These are phyloP conservation scores for Mycosphaerella sp. DNA, from an alignment of 2,329 filamentous ascomycete species.

Conservation along the genomic window DNA sequence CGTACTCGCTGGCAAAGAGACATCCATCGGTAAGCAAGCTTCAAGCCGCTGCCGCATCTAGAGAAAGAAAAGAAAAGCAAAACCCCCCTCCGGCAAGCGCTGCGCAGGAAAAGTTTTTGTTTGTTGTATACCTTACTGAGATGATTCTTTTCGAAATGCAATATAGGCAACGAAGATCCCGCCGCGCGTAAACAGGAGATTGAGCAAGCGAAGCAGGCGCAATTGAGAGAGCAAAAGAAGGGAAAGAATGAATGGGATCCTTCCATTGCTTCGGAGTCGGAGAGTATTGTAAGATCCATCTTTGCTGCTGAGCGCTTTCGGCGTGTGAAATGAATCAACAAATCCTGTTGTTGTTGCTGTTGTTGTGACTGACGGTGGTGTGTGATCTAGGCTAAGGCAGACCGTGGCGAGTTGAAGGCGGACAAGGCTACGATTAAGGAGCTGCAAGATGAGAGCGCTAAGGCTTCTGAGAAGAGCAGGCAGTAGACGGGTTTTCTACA, in stretches of 20 bases:
- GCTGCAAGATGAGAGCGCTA: constrained; percentile 34
- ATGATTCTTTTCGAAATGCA: background rate
- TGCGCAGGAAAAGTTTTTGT: too few species aligned
- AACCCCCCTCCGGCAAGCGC: too few species aligned
- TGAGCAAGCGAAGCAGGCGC: constrained; percentile 58
- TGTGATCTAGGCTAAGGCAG: constrained; percentile 33
- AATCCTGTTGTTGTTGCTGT: too few species aligned
- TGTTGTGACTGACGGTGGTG: too few species aligned
- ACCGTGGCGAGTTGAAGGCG: constrained; percentile 31
- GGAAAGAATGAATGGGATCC: constrained; percentile 71
- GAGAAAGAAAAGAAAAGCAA: too few species aligned
- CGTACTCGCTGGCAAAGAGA: constrained; percentile 40
- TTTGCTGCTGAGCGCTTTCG: too few species aligned
- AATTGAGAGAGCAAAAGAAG: constrained; percentile 44
- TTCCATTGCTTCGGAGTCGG: constrained; percentile 69
- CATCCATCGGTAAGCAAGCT: constrained; percentile 41
- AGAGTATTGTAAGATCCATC: constrained; percentile 57
- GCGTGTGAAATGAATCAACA: too few species aligned
- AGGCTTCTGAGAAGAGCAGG: constrained; percentile 29
- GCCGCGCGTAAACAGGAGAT: constrained; percentile 42
- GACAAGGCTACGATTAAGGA: constrained; percentile 30
- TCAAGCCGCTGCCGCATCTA: too few species aligned
- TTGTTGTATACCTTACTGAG: too few species aligned
- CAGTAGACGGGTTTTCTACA: background rate
- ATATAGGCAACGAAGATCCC: constrained; percentile 5